Evolutionary conservation across 352 stramenopile species (phyloP).

Genomic region (Phytophthora hibernalis): DNA sequence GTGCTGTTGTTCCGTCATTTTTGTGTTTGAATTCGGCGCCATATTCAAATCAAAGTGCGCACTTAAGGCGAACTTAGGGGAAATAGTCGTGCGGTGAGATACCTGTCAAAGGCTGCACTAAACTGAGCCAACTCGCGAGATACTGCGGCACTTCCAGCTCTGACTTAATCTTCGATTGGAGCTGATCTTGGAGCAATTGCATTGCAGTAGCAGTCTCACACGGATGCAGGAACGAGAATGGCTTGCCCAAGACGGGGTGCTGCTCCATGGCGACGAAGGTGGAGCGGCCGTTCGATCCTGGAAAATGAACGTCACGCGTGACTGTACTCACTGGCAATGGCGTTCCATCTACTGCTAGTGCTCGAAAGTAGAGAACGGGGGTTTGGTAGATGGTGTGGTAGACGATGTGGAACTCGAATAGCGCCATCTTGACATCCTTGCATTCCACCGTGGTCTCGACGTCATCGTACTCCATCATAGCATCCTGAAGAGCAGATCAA

Average conservation of each 20-base stretch:
- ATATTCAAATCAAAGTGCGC: constrained; percentile 1
- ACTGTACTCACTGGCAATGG: constrained; percentile 32
- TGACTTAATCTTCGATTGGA: neutral
- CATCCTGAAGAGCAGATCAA: constrained; percentile 6
- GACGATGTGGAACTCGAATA: constrained; percentile 85
- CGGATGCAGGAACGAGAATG: constrained; percentile 80
- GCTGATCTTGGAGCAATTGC: constrained; percentile 57
- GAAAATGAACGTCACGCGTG: constrained; percentile 37
- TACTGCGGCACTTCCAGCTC: constrained; percentile 36
- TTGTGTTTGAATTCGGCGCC: constrained; percentile 1
- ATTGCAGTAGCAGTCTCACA: constrained; percentile 80
- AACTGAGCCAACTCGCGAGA: constrained; percentile 76
- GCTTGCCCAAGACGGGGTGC: constrained; percentile 70
- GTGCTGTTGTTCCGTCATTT: constrained; percentile 16
- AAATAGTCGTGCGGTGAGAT: constrained; percentile 57
- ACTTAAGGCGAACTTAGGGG: constrained; percentile 19
- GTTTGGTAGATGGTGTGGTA: constrained; percentile 82
- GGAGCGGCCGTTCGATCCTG: constrained; percentile 40
- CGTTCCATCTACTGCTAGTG: constrained; percentile 45
- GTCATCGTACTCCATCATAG: constrained; percentile 14
- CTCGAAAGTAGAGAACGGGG: constrained; percentile 77
- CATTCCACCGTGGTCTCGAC: neutral
- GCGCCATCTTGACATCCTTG: constrained; percentile 30
- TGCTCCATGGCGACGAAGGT: constrained; percentile 69
- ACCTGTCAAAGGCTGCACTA: constrained; percentile 70